Evolutionary conservation across 2,329 filamentous ascomycete species (phyloP), one percentile per base, ranked within the genome.

Genomic region (Cladosporium sp.): DNA sequence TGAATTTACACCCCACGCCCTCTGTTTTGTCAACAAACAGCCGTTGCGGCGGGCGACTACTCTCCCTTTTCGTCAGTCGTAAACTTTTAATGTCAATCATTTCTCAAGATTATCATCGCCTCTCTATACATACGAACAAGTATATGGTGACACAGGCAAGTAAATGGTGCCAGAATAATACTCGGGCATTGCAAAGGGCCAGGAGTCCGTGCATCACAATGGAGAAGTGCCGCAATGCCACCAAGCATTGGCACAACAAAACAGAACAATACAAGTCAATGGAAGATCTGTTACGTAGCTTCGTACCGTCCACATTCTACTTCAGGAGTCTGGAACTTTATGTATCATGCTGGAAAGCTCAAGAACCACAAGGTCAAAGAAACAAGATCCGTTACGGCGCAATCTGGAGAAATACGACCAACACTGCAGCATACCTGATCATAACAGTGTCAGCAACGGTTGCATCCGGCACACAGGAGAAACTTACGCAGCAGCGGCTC

Each of bases 1-100:
- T 55, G 52, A 33, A 55, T 31, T 55, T 55, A 29, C 28, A n/a
- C 31, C 28, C 52, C 52, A 12, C 52, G 52, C 52, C 23, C 10
- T 33, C n/a, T 21, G n/a, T 46, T 46, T 44, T 55, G 52, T 31
- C 52, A 55, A 55, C 52, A 55, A 55, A 55, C 52, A 31, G 23
- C 8, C 52, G 52, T 55, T 18, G 52, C 52, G 23, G 52, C 52
- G 52, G 52, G 52, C 18, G 18, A 55, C 52, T n/a, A 10, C 18
- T 3, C 40, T n/a, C 6, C n/a, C 16, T 40, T 40, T 40, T 16
- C 31, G 31, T 14, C 14, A 11, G 31, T 26, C 23, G 23, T 26
- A 26, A 33, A 33, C 31, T 33, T 31, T 26, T 2, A 1, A 26
- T 26, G 23, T 26, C 23, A 26, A 26, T 26, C 23, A 3, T 26